Evolutionary conservation across 345 rosid genomes (phyloP).

Genomic region (Lepidium sativum): DNA sequence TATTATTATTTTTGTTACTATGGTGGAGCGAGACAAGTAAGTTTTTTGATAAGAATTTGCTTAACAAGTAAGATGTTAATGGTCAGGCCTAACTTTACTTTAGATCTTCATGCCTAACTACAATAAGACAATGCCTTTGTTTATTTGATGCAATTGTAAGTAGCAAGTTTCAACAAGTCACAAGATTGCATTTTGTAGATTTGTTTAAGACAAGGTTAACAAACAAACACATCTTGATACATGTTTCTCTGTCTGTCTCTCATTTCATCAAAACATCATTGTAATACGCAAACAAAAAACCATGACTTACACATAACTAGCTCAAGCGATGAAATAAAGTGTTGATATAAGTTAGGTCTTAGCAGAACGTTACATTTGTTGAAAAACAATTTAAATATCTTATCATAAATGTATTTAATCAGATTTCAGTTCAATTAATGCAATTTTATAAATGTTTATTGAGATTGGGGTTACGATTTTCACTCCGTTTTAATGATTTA

Average conservation of each 20-base stretch:
- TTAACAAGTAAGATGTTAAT: neutral
- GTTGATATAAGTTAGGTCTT: neutral
- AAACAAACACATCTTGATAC: neutral
- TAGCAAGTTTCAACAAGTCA: neutral
- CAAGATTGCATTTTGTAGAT: neutral
- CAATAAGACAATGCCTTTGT: neutral
- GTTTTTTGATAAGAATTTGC: no score
- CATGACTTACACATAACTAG: neutral
- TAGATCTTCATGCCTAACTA: neutral
- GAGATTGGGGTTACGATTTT: neutral
- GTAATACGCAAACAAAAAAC: conserved; percentile 3
- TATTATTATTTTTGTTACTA: no score
- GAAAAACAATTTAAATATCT: neutral
- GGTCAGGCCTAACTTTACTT: neutral
- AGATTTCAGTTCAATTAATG: neutral
- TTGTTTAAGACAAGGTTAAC: conserved; percentile 5
- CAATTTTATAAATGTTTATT: neutral
- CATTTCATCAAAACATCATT: no score
- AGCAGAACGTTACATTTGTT: neutral
- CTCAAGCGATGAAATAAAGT: no score
- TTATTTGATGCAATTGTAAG: neutral
- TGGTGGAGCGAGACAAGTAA: neutral
- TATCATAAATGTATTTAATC: neutral
- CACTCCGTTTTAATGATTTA: neutral
- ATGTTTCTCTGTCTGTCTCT: conserved; percentile 8